Conservation (phyloP, 352 stramenopile species). For the Halophytophthora polymorphica region DNA sequence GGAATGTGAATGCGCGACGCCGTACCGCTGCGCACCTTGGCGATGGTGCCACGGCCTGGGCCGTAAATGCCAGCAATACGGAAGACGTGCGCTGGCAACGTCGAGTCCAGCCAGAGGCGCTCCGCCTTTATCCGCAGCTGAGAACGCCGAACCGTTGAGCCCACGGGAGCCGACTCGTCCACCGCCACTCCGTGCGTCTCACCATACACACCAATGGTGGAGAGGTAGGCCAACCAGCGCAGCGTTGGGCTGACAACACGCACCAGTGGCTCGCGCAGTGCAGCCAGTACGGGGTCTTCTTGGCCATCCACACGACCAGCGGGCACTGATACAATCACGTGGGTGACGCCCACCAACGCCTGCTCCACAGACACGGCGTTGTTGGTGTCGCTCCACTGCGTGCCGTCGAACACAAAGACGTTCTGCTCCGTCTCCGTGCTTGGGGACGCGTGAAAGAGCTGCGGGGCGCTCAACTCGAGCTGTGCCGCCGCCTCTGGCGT, state of each 20-base stretch:
- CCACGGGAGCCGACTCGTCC: conserved; percentile 74
- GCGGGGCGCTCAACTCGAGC: conserved; percentile 30
- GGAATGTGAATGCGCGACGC: conserved; percentile 74
- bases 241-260: conserved; percentile 38
- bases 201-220: conserved; percentile 93
- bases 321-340: conserved; percentile 77
- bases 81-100: conserved; percentile 81
- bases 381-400: conserved; percentile 37
- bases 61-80: conserved; percentile 92
- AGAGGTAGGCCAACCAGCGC: conserved; percentile 90
- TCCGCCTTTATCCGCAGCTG: conserved; percentile 81
- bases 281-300: conserved; percentile 72
- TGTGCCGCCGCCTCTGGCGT: conserved; percentile 43
- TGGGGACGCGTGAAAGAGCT: conserved; percentile 34
- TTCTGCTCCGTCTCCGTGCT: conserved; percentile 28
- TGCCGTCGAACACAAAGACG: conserved; percentile 82
- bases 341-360: conserved; percentile 57
- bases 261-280: conserved; percentile 40
- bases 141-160: conserved; percentile 60
- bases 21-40: conserved; percentile 65
- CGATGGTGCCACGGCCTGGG: conserved; percentile 75
- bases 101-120: conserved; percentile 62
- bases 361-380: conserved; percentile 36
- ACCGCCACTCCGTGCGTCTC: conserved; percentile 83
- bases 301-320: conserved; percentile 38